Evolutionary conservation across 2,329 filamentous ascomycete species (phyloP), one percentile per base, ranked within the genome.

Genomic region (Microascus cirrosus): DNA sequence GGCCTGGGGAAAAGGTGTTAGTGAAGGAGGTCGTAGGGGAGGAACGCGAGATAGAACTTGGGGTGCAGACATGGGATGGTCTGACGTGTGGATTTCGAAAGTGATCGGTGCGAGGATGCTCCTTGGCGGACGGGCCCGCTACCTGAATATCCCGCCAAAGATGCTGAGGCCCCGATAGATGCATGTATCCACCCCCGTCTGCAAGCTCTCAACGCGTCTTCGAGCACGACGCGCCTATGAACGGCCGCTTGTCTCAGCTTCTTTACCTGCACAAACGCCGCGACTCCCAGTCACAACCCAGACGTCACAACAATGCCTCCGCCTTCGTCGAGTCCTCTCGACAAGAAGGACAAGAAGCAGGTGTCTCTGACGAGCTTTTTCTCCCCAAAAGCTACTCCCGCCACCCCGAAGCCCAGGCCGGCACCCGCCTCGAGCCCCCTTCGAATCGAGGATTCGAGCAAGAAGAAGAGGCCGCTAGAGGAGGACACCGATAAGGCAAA

Each of bases 291-390:
- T 15, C 15, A 25, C 35, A 50, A 13, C 45, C 8, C n/a, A 20
- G 45, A 20, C 22, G 20, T 35, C 35, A 35, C 58, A 28, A 56
- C 24, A 22, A 57, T 34, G 39, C 6, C 35, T 48, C 34, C 55
- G 12, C 55, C 55, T 10, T 51, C 55, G 10, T 57, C 55, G 13
- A 28, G 18, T 13, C 15, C 7, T 11, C 8, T 12, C n/a, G 24
- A 53, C 15, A 13, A n/a, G 3, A 53, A 32, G 11, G 45, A 11
- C 24, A 88, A 87, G 71, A 89, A 86, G 65, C 90, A 96, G 67
- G 82, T 86, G 63, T 89, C 90, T 1, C 86, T 96, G 61, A 94
- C 90, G 2, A 92, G 85, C 67, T 95, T 95, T 73, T 95, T 95
- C 69, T 81, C 84, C 1, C 83, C 83, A 15, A 85, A 80, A 62